These are phyloP conservation scores for Strobilomyces confusus DNA, from an alignment of 768 basidiomycete genomes.

Conservation along the genomic window DNA sequence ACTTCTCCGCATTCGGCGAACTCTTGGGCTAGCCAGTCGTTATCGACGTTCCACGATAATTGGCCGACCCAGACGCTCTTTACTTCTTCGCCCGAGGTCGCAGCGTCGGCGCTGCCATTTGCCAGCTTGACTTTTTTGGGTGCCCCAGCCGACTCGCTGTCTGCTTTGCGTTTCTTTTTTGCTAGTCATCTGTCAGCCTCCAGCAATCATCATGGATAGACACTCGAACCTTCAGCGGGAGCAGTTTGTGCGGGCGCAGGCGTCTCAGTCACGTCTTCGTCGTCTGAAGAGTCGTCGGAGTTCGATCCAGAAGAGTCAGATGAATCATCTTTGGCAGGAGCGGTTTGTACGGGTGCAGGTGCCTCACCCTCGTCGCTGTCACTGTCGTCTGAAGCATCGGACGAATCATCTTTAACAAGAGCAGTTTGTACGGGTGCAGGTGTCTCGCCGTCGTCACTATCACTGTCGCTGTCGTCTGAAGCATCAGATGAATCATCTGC, in stretches of 20 bases:
- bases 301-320: conserved; percentile 4
- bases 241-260: conserved; percentile 27
- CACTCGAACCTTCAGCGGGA: conserved; percentile 35
- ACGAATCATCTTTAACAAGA: conserved; percentile 23
- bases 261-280: conserved; percentile 2
- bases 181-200: conserved; percentile 2
- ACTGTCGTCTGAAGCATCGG: not conserved
- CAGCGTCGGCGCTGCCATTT: conserved; percentile 42
- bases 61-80: conserved; percentile 87
- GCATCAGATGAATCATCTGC: conserved; percentile 13
- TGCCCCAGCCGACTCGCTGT: conserved; percentile 51
- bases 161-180: conserved; percentile 77
- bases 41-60: conserved; percentile 95
- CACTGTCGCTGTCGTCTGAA: not conserved
- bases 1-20: conserved; percentile 89
- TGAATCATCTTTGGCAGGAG: conserved; percentile 27
- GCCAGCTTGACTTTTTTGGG: conserved; percentile 82
- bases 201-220: not conserved
- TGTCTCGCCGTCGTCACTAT: not conserved
- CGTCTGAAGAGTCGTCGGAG: conserved; percentile 13
- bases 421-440: conserved; percentile 41
- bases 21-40: conserved; percentile 89
- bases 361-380: not conserved
- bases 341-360: conserved; percentile 39
- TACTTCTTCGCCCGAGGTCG: conserved; percentile 40